phyloP scores from a whole-genome alignment of 805 yeast genomes.

The Candida ortonii region DNA sequence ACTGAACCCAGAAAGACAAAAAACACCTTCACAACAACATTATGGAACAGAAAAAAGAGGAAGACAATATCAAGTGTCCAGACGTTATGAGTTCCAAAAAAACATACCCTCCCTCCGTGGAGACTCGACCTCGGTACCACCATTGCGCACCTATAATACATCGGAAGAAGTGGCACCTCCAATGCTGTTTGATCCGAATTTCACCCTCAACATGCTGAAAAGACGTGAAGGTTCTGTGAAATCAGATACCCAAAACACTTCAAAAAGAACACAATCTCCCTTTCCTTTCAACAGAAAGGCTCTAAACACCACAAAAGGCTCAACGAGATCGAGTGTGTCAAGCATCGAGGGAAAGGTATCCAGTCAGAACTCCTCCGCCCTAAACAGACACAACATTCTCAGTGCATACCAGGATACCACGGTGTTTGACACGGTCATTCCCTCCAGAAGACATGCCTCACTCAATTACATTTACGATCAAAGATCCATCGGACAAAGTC shows the following conservation, averaged over 20 bases:
- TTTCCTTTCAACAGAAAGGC: conserved; percentile 3
- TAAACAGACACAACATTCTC: conserved; percentile 16
- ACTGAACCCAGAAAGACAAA: too few relatives aligned
- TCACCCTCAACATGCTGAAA: conserved; percentile 13
- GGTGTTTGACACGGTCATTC: conserved; percentile 29
- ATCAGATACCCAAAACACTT: conserved; percentile 8
- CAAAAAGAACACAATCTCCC: conserved; percentile 17
- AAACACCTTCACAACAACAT: too few relatives aligned
- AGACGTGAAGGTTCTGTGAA: conserved; percentile 14
- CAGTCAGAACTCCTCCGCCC: too few relatives aligned
- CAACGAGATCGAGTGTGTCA: conserved; percentile 20
- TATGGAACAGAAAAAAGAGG: conserved; percentile 24
- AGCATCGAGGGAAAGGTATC: conserved; percentile 5
- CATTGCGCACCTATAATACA: conserved; percentile 2
- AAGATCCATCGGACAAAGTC: background rate
- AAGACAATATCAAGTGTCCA: conserved; percentile 27
- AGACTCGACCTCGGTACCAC: conserved; percentile 16
- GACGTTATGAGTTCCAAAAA: conserved; percentile 29
- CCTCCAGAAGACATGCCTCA: conserved; percentile 15
- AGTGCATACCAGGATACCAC: conserved; percentile 29
- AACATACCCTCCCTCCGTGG: conserved; percentile 19
- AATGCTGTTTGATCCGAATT: conserved; percentile 16
- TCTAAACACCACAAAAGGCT: conserved; percentile 20
- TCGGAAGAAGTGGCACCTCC: conserved; percentile 8
- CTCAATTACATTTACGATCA: conserved; percentile 11